Evolutionary conservation across 208 protist genomes (phyloP).

Genomic region (Phytomonas serpens): DNA sequence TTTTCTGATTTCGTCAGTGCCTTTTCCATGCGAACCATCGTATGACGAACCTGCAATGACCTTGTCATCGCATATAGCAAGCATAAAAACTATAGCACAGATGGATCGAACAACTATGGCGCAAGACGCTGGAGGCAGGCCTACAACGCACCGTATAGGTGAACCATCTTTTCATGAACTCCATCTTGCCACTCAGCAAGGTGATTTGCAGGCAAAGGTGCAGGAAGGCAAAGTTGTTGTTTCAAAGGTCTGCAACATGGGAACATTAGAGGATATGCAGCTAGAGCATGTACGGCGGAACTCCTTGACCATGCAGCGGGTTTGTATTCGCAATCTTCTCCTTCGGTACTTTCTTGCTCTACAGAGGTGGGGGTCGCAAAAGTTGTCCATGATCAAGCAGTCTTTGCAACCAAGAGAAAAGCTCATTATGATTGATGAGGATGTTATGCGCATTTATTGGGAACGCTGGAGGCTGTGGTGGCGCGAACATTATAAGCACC

Average conservation of each 20-base stretch:
- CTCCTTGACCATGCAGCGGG: slow-evolving; percentile 13
- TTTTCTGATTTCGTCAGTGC: slow-evolving; percentile 6
- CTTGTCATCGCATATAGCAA: not conserved
- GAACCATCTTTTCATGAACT: slow-evolving; percentile 38
- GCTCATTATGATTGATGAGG: not conserved
- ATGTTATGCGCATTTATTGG: not conserved
- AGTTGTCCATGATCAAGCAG: not conserved
- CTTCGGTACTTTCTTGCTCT: not conserved
- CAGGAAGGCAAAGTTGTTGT: slow-evolving; percentile 4
- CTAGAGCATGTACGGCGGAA: slow-evolving; percentile 11
- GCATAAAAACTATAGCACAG: slow-evolving; percentile 12
- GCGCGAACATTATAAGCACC: not conserved
- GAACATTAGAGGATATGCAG: slow-evolving; percentile 20
- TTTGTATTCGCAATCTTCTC: slow-evolving; percentile 1
- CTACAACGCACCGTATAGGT: slow-evolving; percentile 27
- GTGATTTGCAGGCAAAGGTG: slow-evolving; percentile 18
- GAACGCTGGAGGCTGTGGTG: not conserved
- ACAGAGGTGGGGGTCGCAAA: not conserved
- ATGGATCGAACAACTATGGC: slow-evolving; percentile 24
- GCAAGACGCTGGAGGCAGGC: slow-evolving; percentile 23
- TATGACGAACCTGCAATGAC: not conserved
- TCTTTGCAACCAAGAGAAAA: not conserved
- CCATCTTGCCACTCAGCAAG: slow-evolving; percentile 19
- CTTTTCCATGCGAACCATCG: not conserved
- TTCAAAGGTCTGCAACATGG: not conserved